These are phyloP conservation scores for Zymoseptoria crescenta DNA, from an alignment of 2,329 filamentous ascomycete species.

Conservation along the genomic window DNA sequence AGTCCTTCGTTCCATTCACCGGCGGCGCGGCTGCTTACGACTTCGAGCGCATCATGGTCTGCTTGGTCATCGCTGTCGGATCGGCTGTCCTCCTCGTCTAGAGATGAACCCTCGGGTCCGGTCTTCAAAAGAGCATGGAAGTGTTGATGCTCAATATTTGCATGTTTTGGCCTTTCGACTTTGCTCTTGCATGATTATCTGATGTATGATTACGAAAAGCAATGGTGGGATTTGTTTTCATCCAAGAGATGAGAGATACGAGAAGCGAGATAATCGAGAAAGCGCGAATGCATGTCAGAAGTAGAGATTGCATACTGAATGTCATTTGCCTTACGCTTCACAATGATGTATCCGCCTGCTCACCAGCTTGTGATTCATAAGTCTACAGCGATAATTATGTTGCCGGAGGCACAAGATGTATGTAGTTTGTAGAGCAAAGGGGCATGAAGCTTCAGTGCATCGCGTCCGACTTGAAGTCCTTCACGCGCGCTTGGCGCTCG, in stretches of 20 bases:
- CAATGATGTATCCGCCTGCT: not conserved
- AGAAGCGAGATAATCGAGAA: not conserved
- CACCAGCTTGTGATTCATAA: not conserved
- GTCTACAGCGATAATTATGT: not conserved
- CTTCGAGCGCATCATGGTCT: not conserved
- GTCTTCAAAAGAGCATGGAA: not conserved
- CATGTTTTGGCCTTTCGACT: not conserved
- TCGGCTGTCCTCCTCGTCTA: not conserved
- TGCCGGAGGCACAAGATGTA: not conserved
- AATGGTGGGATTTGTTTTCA: not conserved
- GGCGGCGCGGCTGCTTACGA: constrained; percentile 1
- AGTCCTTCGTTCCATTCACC: constrained; percentile 7
- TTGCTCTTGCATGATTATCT: not conserved
- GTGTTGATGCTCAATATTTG: not conserved
- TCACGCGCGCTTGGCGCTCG: not conserved
- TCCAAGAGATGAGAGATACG: not conserved
- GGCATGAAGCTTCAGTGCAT: no score
- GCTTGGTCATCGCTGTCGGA: not conserved
- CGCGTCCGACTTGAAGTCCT: not conserved
- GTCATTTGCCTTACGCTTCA: not conserved
- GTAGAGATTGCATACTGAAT: not conserved
- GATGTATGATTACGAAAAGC: not conserved
- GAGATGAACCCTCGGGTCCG: not conserved
- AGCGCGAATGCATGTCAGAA: not conserved
- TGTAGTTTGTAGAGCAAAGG: not conserved